phyloP scores from a whole-genome alignment of 2,329 filamentous ascomycete genomes.

The Diplodia corticola region DNA sequence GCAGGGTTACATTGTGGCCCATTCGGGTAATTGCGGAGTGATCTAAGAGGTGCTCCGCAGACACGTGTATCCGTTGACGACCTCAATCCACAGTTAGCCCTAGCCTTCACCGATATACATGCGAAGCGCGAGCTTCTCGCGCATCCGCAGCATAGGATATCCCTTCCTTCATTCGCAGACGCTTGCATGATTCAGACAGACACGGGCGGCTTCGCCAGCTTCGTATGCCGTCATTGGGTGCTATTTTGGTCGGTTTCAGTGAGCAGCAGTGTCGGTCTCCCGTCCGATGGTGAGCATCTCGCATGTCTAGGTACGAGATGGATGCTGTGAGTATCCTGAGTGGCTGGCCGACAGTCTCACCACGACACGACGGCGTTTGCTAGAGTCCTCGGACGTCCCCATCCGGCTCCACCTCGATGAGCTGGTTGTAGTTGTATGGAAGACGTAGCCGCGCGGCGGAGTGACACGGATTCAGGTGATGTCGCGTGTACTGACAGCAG shows the following conservation, averaged over 20 bases:
- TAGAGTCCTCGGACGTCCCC: neutral
- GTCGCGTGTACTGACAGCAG: conserved; percentile 17
- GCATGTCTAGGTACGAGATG: neutral
- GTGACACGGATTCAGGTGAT: conserved; percentile 19
- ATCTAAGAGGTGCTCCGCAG: conserved; percentile 16
- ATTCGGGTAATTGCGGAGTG: conserved; percentile 18
- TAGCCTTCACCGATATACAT: conserved; percentile 19
- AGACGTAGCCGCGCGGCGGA: conserved; percentile 12
- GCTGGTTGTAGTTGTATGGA: conserved; percentile 15
- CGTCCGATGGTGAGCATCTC: conserved; percentile 4
- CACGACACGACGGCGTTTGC: conserved; percentile 8
- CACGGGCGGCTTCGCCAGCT: conserved; percentile 3
- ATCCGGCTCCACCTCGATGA: conserved; percentile 20
- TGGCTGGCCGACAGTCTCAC: conserved; percentile 15
- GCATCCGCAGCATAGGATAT: neutral
- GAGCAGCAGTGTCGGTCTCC: conserved; percentile 12
- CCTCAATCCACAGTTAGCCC: conserved; percentile 16
- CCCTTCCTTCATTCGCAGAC: conserved; percentile 10
- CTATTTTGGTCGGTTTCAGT: conserved; percentile 16
- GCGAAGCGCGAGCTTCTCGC: conserved; percentile 9
- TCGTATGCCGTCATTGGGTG: conserved; percentile 11
- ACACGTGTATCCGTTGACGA: conserved; percentile 24
- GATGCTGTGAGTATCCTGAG: neutral
- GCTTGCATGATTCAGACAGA: conserved; percentile 19
- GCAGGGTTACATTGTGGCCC: conserved; percentile 19